Percentiles rank a stretch among this genome's conserved stretches.
phyloP scores from a whole-genome alignment of 192 early-diverging fungal genomes.

The Umbelopsis ramanniana region DNA sequence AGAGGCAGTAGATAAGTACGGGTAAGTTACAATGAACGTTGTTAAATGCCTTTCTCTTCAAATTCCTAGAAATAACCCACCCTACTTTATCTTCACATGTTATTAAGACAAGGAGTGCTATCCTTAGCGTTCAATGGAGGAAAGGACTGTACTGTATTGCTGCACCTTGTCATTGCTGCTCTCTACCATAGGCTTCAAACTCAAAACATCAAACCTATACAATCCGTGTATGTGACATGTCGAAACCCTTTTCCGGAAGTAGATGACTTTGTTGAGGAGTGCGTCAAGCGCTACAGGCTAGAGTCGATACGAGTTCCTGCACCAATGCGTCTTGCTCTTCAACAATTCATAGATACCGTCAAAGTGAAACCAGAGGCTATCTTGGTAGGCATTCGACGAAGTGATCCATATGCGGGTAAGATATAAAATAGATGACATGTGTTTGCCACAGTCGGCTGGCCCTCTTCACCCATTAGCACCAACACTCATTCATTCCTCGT shows the following conservation, averaged over 20 bases:
- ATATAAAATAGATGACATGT: background rate
- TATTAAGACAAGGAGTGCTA: conserved; percentile 60
- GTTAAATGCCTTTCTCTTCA: background rate
- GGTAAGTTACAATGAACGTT: conserved; percentile 43
- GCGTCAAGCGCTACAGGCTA: conserved; percentile 71
- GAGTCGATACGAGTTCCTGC: conserved; percentile 67
- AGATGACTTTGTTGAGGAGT: conserved; percentile 82
- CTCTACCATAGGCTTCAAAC: conserved; percentile 32
- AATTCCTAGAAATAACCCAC: background rate
- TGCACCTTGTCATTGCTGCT: conserved; percentile 79
- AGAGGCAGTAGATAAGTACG: conserved; percentile 55
- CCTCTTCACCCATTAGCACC: no score
- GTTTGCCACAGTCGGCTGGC: background rate
- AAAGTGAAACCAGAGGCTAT: conserved; percentile 69
- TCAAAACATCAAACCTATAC: background rate
- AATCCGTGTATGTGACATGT: conserved; percentile 75
- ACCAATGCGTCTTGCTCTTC: conserved; percentile 81
- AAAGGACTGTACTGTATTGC: conserved; percentile 94
- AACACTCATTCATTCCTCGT: background rate
- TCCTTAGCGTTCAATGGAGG: conserved; percentile 95
- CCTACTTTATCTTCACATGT: background rate
- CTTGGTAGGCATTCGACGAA: conserved; percentile 80
- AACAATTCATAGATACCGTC: conserved; percentile 62
- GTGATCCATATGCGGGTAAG: conserved; percentile 72
- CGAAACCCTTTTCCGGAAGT: conserved; percentile 84